Evolutionary conservation across 2,329 filamentous ascomycete species (phyloP), one percentile per base, ranked within the genome.

Genomic region (Aspergillus bombycis): DNA sequence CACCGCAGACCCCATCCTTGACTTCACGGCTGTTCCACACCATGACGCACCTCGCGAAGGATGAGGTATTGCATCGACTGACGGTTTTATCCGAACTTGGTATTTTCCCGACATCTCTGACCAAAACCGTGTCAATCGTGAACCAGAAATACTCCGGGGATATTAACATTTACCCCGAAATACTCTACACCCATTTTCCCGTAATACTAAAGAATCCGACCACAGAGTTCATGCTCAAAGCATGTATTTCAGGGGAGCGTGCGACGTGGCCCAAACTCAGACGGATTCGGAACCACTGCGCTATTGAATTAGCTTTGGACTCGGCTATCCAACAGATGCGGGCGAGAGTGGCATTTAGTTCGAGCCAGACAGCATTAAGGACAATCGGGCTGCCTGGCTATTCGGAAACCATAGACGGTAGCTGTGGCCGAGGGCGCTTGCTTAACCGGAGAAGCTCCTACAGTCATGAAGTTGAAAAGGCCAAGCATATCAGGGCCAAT

Each of bases 71-170:
- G 45, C 91, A 96, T 77, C 85, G 92, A 8, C 87, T 97, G 77
- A 90, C 94, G 56, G 87, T 94, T 41, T 82, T 96, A 62, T 87
- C 91, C 0, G 93, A 97, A 72, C 78, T 96, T 36, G 92, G 93
- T 21, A 80, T 96, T 50, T 89, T 95, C 65, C 91, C 92, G 19
- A 95, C 90, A 62, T 82, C 91, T 1, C 84, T 93, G 68, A 92
- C 89, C 54, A 96, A 97, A 75, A 83, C 89, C 26, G 86, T 88
- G 48, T 94, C 92, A 1, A 88, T 98, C 19, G 83, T 98, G 57
- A 94, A 89, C 67, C 94, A 98, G 72, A 92, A 91, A 67, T 98
- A 98, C 73, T 94, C 92, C 2, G 94, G 94, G 8, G 94, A 98
- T 77, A 97, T 98, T 74, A 98, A 93, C 52, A 97, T 98, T 60